A percentile compares a stretch with the other conserved stretches of the same genome.
phyloP scores from a whole-genome alignment of 106 monocot genomes.

The Dendrobium chrysotoxum region DNA sequence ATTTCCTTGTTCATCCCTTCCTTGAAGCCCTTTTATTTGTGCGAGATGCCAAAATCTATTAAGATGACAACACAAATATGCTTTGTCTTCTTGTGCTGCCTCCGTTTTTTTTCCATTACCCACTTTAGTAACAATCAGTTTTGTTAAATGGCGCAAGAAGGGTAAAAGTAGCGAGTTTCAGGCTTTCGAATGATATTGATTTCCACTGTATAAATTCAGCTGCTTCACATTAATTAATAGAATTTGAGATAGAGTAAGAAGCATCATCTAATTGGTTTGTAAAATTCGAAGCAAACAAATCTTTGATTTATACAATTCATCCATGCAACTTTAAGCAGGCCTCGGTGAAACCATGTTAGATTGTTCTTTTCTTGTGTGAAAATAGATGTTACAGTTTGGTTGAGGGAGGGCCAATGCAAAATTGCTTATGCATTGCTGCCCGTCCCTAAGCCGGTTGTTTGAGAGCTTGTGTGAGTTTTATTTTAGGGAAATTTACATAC shows the following conservation, averaged over 20 bases:
- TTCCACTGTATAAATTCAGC: not conserved
- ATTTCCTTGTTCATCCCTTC: not conserved
- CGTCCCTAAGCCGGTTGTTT: no score
- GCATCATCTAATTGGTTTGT: not conserved
- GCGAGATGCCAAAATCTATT: not conserved
- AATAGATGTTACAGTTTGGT: not conserved
- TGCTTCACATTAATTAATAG: not conserved
- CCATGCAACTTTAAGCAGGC: not conserved
- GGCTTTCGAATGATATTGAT: not conserved
- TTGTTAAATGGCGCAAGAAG: not conserved
- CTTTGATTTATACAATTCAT: not conserved
- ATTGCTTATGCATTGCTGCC: no score
- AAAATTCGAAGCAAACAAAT: not conserved
- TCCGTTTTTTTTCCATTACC: not conserved
- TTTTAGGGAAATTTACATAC: no score
- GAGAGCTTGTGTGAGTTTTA: no score
- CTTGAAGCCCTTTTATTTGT: not conserved
- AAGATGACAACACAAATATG: not conserved
- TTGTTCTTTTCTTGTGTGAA: not conserved
- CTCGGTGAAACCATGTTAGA: not conserved
- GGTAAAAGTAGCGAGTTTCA: not conserved
- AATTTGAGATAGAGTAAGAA: not conserved
- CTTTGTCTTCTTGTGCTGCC: not conserved
- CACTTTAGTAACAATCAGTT: not conserved
- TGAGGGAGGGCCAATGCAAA: not conserved